A percentile compares a stretch with the other conserved stretches of the same genome.
Conservation (phyloP, 176 grass and related monocot species). For the Zea luxurians region DNA sequence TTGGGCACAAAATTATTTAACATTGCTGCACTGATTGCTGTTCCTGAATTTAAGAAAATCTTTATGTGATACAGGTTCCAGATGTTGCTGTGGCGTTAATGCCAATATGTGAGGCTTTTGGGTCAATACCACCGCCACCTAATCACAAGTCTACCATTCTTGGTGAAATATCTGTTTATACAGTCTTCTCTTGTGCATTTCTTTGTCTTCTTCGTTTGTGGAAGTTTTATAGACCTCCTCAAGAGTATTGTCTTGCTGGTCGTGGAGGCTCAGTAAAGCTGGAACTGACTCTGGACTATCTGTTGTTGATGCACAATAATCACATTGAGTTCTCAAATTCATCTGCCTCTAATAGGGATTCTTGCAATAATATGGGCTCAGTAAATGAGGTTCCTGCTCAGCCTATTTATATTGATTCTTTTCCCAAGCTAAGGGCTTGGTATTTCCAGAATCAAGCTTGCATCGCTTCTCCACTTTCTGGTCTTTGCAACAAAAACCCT, state of each 20-base stretch:
- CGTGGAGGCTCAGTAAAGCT: conserved; percentile 52
- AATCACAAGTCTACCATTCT: conserved; percentile 61
- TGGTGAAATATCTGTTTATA: conserved; percentile 82
- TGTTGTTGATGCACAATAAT: conserved; percentile 83
- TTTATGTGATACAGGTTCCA: conserved; percentile 64
- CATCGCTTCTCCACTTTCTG: conserved; percentile 93
- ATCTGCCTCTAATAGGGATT: conserved; percentile 46
- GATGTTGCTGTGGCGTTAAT: conserved; percentile 88
- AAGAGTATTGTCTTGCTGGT: conserved; percentile 70
- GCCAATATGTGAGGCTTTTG: conserved; percentile 96
- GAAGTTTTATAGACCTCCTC: conserved; percentile 94
- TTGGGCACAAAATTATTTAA: background rate
- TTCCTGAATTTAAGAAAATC: conserved; percentile 31
- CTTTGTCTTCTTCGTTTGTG: conserved; percentile 92
- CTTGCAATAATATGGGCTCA: conserved; percentile 34
- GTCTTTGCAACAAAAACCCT: conserved; percentile 77
- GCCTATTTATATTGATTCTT: conserved; percentile 87
- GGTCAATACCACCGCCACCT: conserved; percentile 68
- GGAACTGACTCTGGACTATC: conserved; percentile 88
- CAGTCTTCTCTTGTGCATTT: conserved; percentile 94
- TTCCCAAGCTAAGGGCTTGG: conserved; percentile 91
- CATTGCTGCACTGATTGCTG: conserved; percentile 10
- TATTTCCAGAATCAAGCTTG: conserved; percentile 98
- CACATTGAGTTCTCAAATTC: conserved; percentile 54
- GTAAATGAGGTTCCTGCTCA: conserved; percentile 50